Evolutionary conservation across 163 green algal genomes (phyloP).

Genomic region (Scenedesmus sp.): DNA sequence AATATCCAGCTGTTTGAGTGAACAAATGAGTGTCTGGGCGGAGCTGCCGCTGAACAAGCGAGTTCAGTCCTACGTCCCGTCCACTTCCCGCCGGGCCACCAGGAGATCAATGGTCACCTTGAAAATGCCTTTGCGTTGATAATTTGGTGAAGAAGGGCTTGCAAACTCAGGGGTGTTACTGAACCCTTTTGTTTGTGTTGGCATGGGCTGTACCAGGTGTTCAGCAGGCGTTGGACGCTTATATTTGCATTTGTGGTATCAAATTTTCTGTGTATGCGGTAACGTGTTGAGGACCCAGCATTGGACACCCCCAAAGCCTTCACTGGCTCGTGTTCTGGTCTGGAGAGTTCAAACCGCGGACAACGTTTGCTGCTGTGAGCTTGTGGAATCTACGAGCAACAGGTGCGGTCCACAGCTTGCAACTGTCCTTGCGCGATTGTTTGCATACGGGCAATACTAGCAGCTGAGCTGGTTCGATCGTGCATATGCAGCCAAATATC

Average conservation of each 20-base stretch:
- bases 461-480: not conserved
- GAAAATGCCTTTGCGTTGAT: not conserved
- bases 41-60: not conserved
- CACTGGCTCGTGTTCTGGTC: not conserved
- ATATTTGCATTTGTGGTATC: not conserved
- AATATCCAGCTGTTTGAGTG: not conserved
- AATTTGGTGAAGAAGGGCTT: not conserved
- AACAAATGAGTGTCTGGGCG: not conserved
- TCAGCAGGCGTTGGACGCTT: not conserved
- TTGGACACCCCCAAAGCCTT: not conserved
- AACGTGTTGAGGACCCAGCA: not conserved
- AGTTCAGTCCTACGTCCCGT: not conserved
- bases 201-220: not conserved
- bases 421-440: conserved; percentile 2
- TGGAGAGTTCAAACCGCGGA: not conserved
- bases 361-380: not conserved
- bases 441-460: not conserved
- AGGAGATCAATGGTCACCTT: not conserved
- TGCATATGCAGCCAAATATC: not conserved
- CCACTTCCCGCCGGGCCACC: not conserved
- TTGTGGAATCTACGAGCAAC: not conserved
- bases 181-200: conserved; percentile 4
- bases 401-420: conserved; percentile 7
- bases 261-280: not conserved
- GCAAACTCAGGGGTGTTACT: not conserved